phyloP scores from a whole-genome alignment of 2,329 filamentous ascomycete genomes.

The Fusarium sp. region DNA sequence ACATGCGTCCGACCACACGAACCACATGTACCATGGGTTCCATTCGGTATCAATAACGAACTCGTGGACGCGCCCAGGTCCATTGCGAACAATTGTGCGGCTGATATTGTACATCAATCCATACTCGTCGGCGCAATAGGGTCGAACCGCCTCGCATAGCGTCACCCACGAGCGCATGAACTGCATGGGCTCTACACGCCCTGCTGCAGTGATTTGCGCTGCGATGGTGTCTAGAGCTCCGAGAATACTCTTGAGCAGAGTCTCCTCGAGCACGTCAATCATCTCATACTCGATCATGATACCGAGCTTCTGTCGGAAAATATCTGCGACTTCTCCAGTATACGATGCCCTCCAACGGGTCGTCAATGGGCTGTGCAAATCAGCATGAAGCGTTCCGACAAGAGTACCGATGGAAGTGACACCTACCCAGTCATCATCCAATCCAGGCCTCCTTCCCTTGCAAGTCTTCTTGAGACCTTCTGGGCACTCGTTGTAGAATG shows the following conservation, averaged over 20 bases:
- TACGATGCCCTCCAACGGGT: background rate
- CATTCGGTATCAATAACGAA: background rate
- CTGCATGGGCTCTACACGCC: background rate
- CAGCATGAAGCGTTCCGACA: background rate
- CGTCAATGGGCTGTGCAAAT: background rate
- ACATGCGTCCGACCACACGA: background rate
- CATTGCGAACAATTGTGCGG: background rate
- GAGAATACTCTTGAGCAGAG: background rate
- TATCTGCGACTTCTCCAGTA: slow-evolving; percentile 4
- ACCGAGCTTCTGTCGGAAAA: slow-evolving; percentile 12
- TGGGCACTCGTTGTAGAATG: background rate
- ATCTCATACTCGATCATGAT: slow-evolving; percentile 14
- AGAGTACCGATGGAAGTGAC: background rate
- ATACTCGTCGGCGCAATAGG: background rate
- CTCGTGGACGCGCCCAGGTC: background rate
- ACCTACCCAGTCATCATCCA: background rate
- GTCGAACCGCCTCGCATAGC: slow-evolving; percentile 1
- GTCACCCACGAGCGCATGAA: background rate
- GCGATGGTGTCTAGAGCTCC: background rate
- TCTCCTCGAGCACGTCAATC: background rate
- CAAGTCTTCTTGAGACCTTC: background rate
- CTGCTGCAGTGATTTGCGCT: background rate
- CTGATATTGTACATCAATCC: background rate
- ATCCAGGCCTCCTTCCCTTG: background rate
- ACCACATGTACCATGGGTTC: slow-evolving; percentile 5